A percentile compares a stretch with the other conserved stretches of the same genome.
Conservation (phyloP, 73 alveolate species). For the Urostyla sp. region DNA sequence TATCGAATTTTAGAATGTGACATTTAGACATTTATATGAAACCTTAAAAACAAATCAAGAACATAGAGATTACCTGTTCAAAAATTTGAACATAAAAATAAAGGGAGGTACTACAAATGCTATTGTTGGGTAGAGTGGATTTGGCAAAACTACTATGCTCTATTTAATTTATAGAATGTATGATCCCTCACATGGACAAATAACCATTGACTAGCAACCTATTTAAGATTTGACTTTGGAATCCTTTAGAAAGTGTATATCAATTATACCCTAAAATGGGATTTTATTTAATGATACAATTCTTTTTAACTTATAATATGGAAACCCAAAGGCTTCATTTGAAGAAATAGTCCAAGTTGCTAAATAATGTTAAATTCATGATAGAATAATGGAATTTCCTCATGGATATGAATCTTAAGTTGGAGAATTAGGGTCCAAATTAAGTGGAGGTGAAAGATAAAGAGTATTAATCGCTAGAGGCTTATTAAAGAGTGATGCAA, state of each 20-base stretch:
- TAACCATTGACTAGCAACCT: slow-evolving; percentile 81
- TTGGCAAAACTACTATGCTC: slow-evolving; percentile 87
- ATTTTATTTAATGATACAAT: slow-evolving; percentile 89
- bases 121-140: slow-evolving; percentile 88
- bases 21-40: slow-evolving; percentile 51
- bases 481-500: slow-evolving; percentile 76
- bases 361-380: slow-evolving; percentile 74
- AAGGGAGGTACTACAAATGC: slow-evolving; percentile 82
- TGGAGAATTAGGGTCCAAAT: slow-evolving; percentile 90
- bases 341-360: slow-evolving; percentile 80
- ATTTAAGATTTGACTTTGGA: slow-evolving; percentile 76
- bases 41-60: neutral
- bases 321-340: slow-evolving; percentile 75
- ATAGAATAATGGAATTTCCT: slow-evolving; percentile 75
- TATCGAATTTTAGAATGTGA: slow-evolving; percentile 71
- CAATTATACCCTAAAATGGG: slow-evolving; percentile 85
- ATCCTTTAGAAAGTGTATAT: slow-evolving; percentile 70
- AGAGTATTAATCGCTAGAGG: slow-evolving; percentile 89
- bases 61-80: slow-evolving; percentile 39
- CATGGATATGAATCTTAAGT: slow-evolving; percentile 86
- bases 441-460: slow-evolving; percentile 94
- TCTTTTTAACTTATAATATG: slow-evolving; percentile 77
- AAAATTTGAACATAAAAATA: slow-evolving; percentile 64
- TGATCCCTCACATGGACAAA: slow-evolving; percentile 79
- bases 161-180: slow-evolving; percentile 64